phyloP scores from a whole-genome alignment of 1,284 basidiomycete genomes.

The Cryptococcus hybrid region DNA sequence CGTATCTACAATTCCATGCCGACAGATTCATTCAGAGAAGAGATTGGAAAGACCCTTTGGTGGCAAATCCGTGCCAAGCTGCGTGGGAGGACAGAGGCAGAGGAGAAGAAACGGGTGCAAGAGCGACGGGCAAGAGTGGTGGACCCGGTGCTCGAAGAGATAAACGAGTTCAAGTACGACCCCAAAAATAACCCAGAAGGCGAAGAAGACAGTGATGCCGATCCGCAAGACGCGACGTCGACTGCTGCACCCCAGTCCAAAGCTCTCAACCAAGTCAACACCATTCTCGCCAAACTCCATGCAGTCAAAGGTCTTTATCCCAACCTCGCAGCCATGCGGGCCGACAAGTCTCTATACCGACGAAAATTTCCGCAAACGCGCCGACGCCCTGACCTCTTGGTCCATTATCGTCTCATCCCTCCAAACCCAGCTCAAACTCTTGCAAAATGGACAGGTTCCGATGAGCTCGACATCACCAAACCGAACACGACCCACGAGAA shows the following conservation, averaged over 20 bases:
- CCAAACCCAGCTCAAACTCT: conserved; percentile 69
- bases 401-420: conserved; percentile 75
- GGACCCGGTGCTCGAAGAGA: conserved; percentile 78
- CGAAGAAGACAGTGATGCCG: conserved; percentile 7
- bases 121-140: conserved; percentile 77
- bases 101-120: conserved; percentile 77
- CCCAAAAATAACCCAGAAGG: conserved; percentile 2
- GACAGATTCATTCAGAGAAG: conserved; percentile 65
- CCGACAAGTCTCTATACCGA: conserved; percentile 74
- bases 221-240: conserved; percentile 22
- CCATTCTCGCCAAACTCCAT: conserved; percentile 74
- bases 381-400: conserved; percentile 88
- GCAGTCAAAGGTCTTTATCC: conserved; percentile 86
- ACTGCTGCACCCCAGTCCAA: conserved; percentile 46
- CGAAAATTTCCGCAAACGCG: conserved; percentile 67
- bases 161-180: conserved; percentile 64
- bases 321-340: conserved; percentile 71
- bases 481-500: conserved; percentile 64
- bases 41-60: conserved; percentile 73
- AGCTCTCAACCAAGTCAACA: conserved; percentile 70
- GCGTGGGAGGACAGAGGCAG: conserved; percentile 72
- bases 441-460: conserved; percentile 89
- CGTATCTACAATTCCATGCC: conserved; percentile 72
- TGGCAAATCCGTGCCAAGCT: conserved; percentile 85
- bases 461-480: conserved; percentile 80